Base-by-base conservation (phyloP, 768 basidiomycete species). In the Leccinum imitatum region DNA sequence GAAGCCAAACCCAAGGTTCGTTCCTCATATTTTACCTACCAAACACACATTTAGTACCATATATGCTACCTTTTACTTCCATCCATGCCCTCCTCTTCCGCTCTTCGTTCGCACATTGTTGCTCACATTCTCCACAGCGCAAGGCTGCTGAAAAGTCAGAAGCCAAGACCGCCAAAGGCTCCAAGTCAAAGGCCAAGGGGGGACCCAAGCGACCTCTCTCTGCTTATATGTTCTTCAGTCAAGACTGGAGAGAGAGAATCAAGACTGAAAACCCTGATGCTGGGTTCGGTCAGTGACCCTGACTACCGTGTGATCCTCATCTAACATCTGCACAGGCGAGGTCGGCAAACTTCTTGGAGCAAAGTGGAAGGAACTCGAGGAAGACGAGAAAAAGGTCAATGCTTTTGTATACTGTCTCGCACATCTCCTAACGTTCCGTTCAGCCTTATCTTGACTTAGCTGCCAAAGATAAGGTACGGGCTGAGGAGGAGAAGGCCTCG, bases 151-250 rank as follows among this genome's bases (percentile, higher is more conserved):
- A 86, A 68, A 90, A 90, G 77, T 80, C 82, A 23, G 87, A 89
- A 67, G 85, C 88, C 50, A 73, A 73, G 65, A 61, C 63, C 23
- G 65, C 81, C 64, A 86, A 86, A 71, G 74, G 75, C 60, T 86
- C 89, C 78, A 93, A 92, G 77, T 87, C 93, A 73, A 89, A 90
- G 75, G 85, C 88, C 50, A 73, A 73, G 65, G 72, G 73, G 15
- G 72, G 72, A 0, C 94, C 93, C 62, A 97, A 98, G 80, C 87
- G 95, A 56, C 90, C 93, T 0, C 82, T 97, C 50, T 97, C 95
- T 31, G 94, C 96, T 44, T 98, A 97, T 80, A 97, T 98, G 96
- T 95, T 95, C 89, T 98, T 98, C 83, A 88, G 86, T 68, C 91
- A 95, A 75, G 95, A 94, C 75, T 90, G 93, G 91, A 85, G 95